Evolutionary conservation across 2,329 filamentous ascomycete species (phyloP).

Genomic region (Exophiala xenobiotica): DNA sequence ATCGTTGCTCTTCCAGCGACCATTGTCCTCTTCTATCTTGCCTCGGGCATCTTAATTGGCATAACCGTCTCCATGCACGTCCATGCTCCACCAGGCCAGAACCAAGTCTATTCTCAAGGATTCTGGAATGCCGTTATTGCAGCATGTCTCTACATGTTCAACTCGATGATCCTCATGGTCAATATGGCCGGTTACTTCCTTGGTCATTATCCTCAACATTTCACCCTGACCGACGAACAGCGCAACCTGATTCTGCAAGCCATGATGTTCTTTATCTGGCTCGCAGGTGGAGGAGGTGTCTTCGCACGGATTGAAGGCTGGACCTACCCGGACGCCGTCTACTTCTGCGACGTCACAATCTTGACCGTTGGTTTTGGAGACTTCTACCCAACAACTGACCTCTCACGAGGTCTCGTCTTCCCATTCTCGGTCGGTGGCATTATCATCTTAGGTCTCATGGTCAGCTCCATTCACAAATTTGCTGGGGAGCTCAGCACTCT

Average conservation of each 20-base stretch:
- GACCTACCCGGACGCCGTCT: constrained; percentile 72
- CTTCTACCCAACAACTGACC: constrained; percentile 53
- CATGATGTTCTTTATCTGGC: constrained; percentile 78
- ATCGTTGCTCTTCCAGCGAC: constrained; percentile 79
- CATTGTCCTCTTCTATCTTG: constrained; percentile 73
- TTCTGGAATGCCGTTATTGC: constrained; percentile 85
- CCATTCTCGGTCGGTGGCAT: constrained; percentile 82
- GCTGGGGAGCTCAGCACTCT: constrained; percentile 59
- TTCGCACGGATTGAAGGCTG: constrained; percentile 67
- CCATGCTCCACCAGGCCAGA: constrained; percentile 52
- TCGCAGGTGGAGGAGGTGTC: constrained; percentile 72
- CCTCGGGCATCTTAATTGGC: constrained; percentile 63
- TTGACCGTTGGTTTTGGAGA: constrained; percentile 64
- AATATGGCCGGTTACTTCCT: constrained; percentile 77
- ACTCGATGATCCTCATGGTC: constrained; percentile 71
- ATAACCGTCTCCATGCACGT: constrained; percentile 65
- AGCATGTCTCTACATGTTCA: constrained; percentile 74
- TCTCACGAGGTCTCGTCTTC: constrained; percentile 71
- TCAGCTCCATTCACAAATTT: constrained; percentile 73
- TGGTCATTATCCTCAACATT: constrained; percentile 75
- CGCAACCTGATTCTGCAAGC: constrained; percentile 88
- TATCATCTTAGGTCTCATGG: constrained; percentile 79
- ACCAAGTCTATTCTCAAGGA: constrained; percentile 70
- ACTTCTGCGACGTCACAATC: constrained; percentile 73
- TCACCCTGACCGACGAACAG: constrained; percentile 74